Evolutionary conservation across 257 asterid species (phyloP), one percentile per base, ranked within the genome.

Genomic region (Cynanchum wilfordii): DNA sequence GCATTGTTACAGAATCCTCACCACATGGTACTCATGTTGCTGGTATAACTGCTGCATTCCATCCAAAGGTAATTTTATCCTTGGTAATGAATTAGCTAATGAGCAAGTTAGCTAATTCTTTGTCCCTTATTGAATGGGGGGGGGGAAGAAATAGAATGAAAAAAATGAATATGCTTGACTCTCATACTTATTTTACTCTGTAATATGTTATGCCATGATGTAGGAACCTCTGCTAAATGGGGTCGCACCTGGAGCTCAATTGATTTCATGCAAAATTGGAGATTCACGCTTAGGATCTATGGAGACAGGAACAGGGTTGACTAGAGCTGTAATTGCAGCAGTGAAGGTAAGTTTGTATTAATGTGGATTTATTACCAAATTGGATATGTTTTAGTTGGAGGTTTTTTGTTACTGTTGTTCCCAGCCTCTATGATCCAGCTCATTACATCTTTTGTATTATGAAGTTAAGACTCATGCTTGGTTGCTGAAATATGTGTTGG

Each of bases 11-110:
- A 25, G 99, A 94, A 75, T 22, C 90, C 79, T 94, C 99, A 33
- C 96, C 98, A 56, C 99, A 94, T 82, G 99, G 98, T 68, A 94
- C 99, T 73, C 99, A 94, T 73, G 99, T 94, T 84, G 97, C 99
- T 81, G 97, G 96, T 75, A 94, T 94, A 80, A 88, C 99, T 19
- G 86, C 98, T 67, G 97, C 99, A 77, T 89, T 87, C 88, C 91
- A 91, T 82, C 86, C 90, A 44, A 82, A 90, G 98, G 99, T 78
- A 83, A 27, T 51, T n/a, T 40, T 64, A 22, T 20, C 71, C 42
- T 19, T 45, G 29, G 67, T 62, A 42, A 36, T 10, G 5, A 24
- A n/a, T 57, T 22, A 59, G 20, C 60, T 73, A 73, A 36, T 49
- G 52, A 33, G 17, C 52, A 29, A 25, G 73, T 50, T 17, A 25